Evolutionary conservation across 2,329 filamentous ascomycete species (phyloP), one percentile per base, ranked within the genome.

Genomic region (Teratosphaeria gauchensis): DNA sequence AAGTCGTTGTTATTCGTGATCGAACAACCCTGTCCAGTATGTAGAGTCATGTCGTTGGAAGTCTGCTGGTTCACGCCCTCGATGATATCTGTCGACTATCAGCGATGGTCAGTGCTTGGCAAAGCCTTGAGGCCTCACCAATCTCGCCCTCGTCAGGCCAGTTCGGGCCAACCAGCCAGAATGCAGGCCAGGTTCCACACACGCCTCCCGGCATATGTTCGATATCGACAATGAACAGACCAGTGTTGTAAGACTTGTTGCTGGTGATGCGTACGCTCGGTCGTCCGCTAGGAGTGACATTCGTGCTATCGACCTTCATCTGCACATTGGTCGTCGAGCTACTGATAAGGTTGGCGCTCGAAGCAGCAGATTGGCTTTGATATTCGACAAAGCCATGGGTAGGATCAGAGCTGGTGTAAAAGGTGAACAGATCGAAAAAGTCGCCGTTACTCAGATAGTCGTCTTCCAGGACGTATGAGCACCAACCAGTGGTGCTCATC

Each of bases 341-440:
- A 33, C 59, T 61, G 62, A 72, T 66, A 46, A 71, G 60, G 8
- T 61, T 59, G 21, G 58, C 59, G 28, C 52, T 56, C 19, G 56
- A 33, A 58, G 89, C 88, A 1, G 79, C 81, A n/a, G 70, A 59
- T 55, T 80, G 77, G 63, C 82, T 76, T 57, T 85, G 80, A 67
- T 91, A 94, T 61, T 82, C 74, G 65, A 94, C 89, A 66, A 85
- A 90, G 33, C 89, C 90, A 62, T 85, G 66, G 1, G 89, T 94
- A 0, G 89, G 89, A 67, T 94, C 90, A 3, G 65, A 21, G 16
- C 60, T 74, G 7, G 77, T 79, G 63, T 73, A 82, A 70, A 83
- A 83, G 32, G 70, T 65, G 67, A 83, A 82, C 64, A 76, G 73
- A 63, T 77, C 73, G 67, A 82, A 82, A 66, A 82, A 83, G 59